Evolutionary conservation across 257 asterid genomes (phyloP), one percentile per base, ranked within the genome.

Genomic region (Solanum microdontum): DNA sequence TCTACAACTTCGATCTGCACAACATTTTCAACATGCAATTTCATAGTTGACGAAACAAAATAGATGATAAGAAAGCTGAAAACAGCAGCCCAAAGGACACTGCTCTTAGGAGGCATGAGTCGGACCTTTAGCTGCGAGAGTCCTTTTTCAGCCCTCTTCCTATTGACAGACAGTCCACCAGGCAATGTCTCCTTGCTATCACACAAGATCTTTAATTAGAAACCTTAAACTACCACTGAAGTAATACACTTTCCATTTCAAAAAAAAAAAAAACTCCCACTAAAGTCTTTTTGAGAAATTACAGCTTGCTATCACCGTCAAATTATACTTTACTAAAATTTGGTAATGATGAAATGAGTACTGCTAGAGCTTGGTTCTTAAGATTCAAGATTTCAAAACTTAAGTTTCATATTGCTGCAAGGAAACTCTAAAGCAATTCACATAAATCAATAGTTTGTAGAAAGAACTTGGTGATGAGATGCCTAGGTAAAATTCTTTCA

Each of bases 1-100:
- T 95, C 99, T 37, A 95, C 96, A 28, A 94, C 99, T 91, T 93
- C 96, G 86, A 96, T 93, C 98, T 95, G 94, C 92, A 89, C 3
- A 90, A 85, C 70, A 79, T 21, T 24, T 19, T 30, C 32, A 5
- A 68, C 9, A 43, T 68, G 12, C 26, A 36, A 39, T 28, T 87
- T 26, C 13, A 72, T 17, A 51, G 51, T 14, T 8, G 36, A 43
- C 85, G 11, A 79, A 39, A 28, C 51, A 58, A n/a, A 62, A 45
- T 17, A 28, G 5, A 45, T 28, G 68, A 28, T 17, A 45, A 40
- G 40, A 80, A 79, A 79, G 64, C n/a, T 1, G 68, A 80, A 80
- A 0, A 45, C 6, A 45, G 6, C 1, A 43, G 37, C 37, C 37
- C 84, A 79, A 15, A 79, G 62, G 4, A 45, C 37, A 45, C 28